These are phyloP conservation scores for Pyrenula massariospora DNA, from an alignment of 495 filamentous ascomycete genomes.

Conservation along the genomic window DNA sequence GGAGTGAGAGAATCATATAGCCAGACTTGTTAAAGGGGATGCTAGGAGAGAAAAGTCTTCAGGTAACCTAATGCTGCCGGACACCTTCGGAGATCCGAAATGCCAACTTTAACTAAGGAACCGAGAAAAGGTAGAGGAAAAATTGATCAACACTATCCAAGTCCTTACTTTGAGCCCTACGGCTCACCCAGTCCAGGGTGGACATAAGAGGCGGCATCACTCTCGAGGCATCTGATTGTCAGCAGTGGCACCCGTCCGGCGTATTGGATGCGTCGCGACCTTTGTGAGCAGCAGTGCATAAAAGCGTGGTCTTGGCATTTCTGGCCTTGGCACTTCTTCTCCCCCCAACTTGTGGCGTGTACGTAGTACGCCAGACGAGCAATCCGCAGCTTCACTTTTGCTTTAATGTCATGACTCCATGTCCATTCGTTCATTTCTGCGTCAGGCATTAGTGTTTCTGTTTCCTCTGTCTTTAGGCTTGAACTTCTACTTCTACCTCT, in stretches of 20 bases:
- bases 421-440: constrained; percentile 45
- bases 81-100: neutral
- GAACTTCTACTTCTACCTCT: constrained; percentile 76
- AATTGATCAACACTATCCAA: neutral
- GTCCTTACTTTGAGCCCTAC: neutral
- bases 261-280: too few species aligned
- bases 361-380: too few species aligned
- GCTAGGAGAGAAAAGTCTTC: neutral
- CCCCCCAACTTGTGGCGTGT: too few species aligned
- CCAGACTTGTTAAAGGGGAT: neutral
- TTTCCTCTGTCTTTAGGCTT: constrained; percentile 56
- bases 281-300: too few species aligned
- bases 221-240: too few species aligned
- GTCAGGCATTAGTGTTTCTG: constrained; percentile 51
- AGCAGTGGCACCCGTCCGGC: too few species aligned
- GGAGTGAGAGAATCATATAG: neutral
- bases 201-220: too few species aligned
- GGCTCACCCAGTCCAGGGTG: too few species aligned
- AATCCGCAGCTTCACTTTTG: too few species aligned
- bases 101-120: neutral
- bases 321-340: too few species aligned
- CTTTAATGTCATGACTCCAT: constrained; percentile 15
- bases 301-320: too few species aligned
- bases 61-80: neutral
- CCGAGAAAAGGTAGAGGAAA: neutral